Evolutionary conservation across 805 yeast species (phyloP).

Genomic region (Starmerella etchellsii): DNA sequence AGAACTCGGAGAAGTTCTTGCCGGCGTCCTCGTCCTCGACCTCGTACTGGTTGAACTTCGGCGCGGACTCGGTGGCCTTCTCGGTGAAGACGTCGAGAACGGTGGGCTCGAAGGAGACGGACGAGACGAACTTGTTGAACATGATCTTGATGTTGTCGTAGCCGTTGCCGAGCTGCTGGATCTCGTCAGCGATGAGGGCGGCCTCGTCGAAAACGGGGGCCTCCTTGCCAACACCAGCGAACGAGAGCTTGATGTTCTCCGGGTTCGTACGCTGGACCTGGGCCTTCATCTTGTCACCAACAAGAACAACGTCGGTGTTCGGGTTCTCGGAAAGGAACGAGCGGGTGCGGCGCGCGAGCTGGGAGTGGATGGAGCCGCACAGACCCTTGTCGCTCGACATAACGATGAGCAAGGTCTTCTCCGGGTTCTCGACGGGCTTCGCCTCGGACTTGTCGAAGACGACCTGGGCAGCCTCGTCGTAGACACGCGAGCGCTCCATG

Average conservation of each 20-base stretch:
- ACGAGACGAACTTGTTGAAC: constrained; percentile 77
- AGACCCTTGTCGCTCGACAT: constrained; percentile 95
- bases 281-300: constrained; percentile 89
- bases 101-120: constrained; percentile 83
- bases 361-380: constrained; percentile 97
- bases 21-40: constrained; percentile 39
- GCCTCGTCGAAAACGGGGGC: constrained; percentile 91
- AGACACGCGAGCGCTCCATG: constrained; percentile 74
- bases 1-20: constrained; percentile 55
- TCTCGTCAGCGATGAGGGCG: constrained; percentile 75
- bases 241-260: constrained; percentile 54
- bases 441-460: constrained; percentile 77
- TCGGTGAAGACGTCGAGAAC: constrained; percentile 52
- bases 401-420: constrained; percentile 69
- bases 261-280: constrained; percentile 78
- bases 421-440: constrained; percentile 37
- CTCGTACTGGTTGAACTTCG: constrained; percentile 71
- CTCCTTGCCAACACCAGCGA: constrained; percentile 91
- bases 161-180: constrained; percentile 40
- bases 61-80: constrained; percentile 65
- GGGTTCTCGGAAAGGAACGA: constrained; percentile 46
- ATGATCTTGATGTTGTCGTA: constrained; percentile 69
- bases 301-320: constrained; percentile 64
- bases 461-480: constrained; percentile 65
- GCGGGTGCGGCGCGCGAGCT: constrained; percentile 81